Evolutionary conservation across 441 rosid species (phyloP).

Genomic region (Erodium moschatum): DNA sequence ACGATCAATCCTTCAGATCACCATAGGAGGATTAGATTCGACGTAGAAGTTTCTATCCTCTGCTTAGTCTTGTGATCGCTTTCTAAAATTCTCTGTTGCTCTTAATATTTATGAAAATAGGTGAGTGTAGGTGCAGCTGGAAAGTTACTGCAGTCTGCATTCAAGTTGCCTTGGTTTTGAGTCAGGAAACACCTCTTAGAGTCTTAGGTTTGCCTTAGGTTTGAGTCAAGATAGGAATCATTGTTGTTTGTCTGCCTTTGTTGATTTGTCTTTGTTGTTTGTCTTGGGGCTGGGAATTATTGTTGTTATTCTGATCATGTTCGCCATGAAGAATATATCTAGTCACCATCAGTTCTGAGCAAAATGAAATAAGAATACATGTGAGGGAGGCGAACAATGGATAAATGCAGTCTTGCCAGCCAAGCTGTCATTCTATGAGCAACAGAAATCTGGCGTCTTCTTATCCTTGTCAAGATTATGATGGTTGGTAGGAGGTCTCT

Average conservation of each 20-base stretch:
- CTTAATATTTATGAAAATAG: not conserved
- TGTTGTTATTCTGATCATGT: not conserved
- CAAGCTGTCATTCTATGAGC: not conserved
- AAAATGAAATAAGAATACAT: not conserved
- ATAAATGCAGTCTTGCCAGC: not conserved
- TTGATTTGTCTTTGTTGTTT: not conserved
- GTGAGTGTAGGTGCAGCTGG: not conserved
- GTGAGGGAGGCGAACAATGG: not conserved
- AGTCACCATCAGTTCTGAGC: not conserved
- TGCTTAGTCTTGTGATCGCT: not conserved
- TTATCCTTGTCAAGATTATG: not conserved
- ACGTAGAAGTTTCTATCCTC: not conserved
- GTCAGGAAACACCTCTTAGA: not conserved
- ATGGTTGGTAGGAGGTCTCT: not conserved
- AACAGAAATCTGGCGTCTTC: not conserved
- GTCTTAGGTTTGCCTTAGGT: too few species aligned
- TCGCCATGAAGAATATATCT: not conserved
- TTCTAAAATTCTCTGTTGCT: not conserved
- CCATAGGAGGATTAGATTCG: not conserved
- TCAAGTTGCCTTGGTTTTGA: not conserved
- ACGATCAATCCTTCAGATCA: not conserved
- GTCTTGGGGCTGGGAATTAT: not conserved
- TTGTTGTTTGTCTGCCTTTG: too few species aligned
- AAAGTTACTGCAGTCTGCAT: not conserved
- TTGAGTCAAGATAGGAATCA: too few species aligned